phyloP scores from a whole-genome alignment of 2,329 filamentous ascomycete species.

The Purpureocillium takamizusanense region DNA sequence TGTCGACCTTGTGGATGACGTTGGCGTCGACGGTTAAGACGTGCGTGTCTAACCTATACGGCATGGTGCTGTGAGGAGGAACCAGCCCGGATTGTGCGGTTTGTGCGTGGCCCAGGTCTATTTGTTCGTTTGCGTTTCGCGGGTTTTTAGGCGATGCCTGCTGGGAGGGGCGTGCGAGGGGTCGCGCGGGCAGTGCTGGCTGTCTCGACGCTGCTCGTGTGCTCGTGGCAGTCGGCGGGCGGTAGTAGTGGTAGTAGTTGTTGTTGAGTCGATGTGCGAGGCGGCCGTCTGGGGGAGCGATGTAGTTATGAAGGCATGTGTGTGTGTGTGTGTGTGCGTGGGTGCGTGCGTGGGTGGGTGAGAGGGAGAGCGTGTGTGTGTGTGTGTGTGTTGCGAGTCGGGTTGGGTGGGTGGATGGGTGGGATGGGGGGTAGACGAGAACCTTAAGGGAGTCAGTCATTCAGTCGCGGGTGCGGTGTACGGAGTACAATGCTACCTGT shows the following conservation, averaged over 20 bases:
- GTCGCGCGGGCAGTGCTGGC: no score
- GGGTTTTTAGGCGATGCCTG: no score
- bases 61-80: constrained; percentile 49
- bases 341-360: constrained; percentile 4
- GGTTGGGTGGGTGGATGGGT: constrained; percentile 4
- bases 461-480: constrained; percentile 2
- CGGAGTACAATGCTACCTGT: neutral
- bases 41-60: constrained; percentile 71
- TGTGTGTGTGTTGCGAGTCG: no score
- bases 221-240: no score
- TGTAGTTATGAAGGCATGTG: constrained; percentile 8
- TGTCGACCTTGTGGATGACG: constrained; percentile 92
- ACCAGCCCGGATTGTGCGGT: no score
- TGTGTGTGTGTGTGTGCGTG: constrained; percentile 1
- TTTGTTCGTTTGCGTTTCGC: no score
- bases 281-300: constrained; percentile 6
- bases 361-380: constrained; percentile 8
- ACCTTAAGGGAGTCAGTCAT: constrained; percentile 5
- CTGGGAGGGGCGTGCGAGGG: no score
- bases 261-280: neutral
- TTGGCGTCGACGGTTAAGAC: constrained; percentile 87
- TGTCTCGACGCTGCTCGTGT: no score
- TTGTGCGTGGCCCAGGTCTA: no score
- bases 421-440: constrained; percentile 7
- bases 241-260: no score